Base-by-base conservation (phyloP, 495 filamentous ascomycete genomes). In the Penicillium cataractarum region DNA sequence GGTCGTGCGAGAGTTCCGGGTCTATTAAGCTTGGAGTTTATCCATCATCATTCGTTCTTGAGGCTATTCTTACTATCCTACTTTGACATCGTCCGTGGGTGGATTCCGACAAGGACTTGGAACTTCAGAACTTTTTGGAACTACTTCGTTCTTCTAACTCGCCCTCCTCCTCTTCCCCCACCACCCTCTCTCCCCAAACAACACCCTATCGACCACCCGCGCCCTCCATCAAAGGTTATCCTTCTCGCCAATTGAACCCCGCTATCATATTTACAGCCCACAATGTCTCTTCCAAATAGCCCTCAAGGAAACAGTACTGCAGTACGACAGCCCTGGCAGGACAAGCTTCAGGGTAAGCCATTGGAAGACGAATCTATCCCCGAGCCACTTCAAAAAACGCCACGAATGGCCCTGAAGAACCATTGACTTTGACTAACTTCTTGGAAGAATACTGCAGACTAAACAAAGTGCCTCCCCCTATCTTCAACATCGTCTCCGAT, bases 401-500 rank as follows among this genome's bases (percentile, higher is more conserved):
- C 46, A 50, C 46, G 46, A 29, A 50, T 3, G 13, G 17, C 13
- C 22, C 24, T 29, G 15, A 50, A 29, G 46, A 50, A 29, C 12
- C 46, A 29, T 50, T 29, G 26, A 21, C 42, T 9, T 17, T 5
- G 39, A 21, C 63, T 65, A 40, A 65, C 35, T n/a, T 37, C 26
- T 4, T 2, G 60, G 31, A 70, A 92, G 90, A 85, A 13, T 79
- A 86, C 64, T 93, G 90, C 75, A 76, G 74, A 52, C 76, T 78
- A 52, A 76, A 69, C 40, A 84, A 86, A 63, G 68, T 87, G 21
- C 72, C 77, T 32, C 68, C 77, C 49, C 90, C 90, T 27, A 74
- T 83, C 49, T 93, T 86, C 70, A 86, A 88, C 65, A 87, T 91
- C 62, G 83, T 90, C 53, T 92, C 90, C 60, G 90, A 93, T 74